Evolutionary conservation across 441 rosid genomes (phyloP).

Genomic region (Aleurites moluccanus): DNA sequence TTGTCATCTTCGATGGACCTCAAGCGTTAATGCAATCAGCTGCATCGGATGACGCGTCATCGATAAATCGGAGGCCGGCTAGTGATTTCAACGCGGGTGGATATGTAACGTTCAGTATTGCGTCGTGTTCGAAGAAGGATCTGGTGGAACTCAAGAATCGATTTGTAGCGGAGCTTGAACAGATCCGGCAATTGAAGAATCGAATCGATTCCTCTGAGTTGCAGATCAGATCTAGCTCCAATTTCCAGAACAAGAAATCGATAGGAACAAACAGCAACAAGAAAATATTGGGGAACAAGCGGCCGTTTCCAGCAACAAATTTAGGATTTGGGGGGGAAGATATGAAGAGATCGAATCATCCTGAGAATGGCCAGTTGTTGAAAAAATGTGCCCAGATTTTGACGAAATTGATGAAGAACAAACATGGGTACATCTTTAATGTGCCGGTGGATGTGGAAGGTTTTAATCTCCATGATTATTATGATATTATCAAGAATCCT

Average conservation of each 20-base stretch:
- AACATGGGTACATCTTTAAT: constrained; percentile 65
- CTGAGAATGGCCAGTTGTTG: constrained; percentile 41
- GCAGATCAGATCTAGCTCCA: constrained; percentile 41
- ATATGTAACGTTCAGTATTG: constrained; percentile 36
- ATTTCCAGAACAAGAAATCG: constrained; percentile 30
- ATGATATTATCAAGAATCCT: constrained; percentile 61
- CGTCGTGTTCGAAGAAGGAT: constrained; percentile 47
- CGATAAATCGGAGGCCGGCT: constrained; percentile 38
- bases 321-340: constrained; percentile 32
- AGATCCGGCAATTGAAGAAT: constrained; percentile 55
- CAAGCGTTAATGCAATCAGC: constrained; percentile 44
- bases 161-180: constrained; percentile 62
- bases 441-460: constrained; percentile 72
- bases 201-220: constrained; percentile 48
- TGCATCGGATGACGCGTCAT: constrained; percentile 59
- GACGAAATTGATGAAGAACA: constrained; percentile 74
- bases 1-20: constrained; percentile 40
- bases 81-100: constrained; percentile 30
- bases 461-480: constrained; percentile 67
- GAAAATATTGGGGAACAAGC: constrained; percentile 50
- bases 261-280: constrained; percentile 24
- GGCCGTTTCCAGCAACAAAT: constrained; percentile 32
- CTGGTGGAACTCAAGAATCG: constrained; percentile 58
- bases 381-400: constrained; percentile 60
- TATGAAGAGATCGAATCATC: constrained; percentile 38